Evolutionary conservation across 306 rosid species (phyloP), one percentile per base, ranked within the genome.

Genomic region (Hylodesmum podocarpum): DNA sequence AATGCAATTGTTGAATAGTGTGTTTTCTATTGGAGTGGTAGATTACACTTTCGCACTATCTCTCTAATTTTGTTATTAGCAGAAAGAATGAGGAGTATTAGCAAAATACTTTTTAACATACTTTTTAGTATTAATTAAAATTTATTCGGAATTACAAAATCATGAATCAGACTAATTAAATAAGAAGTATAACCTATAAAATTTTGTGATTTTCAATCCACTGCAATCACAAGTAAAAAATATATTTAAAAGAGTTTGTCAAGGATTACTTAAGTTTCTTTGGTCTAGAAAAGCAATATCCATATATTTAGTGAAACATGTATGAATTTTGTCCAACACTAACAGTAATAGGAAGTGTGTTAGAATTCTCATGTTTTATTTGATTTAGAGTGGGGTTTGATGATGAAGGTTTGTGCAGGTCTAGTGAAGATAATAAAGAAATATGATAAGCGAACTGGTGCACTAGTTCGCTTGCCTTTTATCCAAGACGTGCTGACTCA

Each of bases 381-480:
- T 49, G 15, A 54, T 14, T 28, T 6, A 13, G 37, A 57, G 37
- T n/a, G 39, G 39, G 7, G 67, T 61, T 64, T 64, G 47, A 19
- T 21, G 51, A 65, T 65, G 33, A 39, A 21, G 10, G 15, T 73
- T 19, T 61, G 59, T 51, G 74, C 75, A 81, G 88, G 79, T 72
- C 79, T 94, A 69, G 91, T 88, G 81, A 94, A 91, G 88, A 94
- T 94, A 84, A 85, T 92, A 66, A 94, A 94, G 89, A 94, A 94
- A 78, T 91, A 94, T 49, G 96, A 91, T 66, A 94, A 91, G 89
- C 85, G 91, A 81, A 90, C 91, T 7, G 96, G 97, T 61, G 93
- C 88, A 66, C 85, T 88, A 9, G 49, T 82, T 68, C 91, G 96
- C 33, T 70, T 90, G 54, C 90, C 97, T 61, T 90, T 88, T 62